phyloP scores from a whole-genome alignment of 176 grass and related monocot genomes.

The Poa annua region DNA sequence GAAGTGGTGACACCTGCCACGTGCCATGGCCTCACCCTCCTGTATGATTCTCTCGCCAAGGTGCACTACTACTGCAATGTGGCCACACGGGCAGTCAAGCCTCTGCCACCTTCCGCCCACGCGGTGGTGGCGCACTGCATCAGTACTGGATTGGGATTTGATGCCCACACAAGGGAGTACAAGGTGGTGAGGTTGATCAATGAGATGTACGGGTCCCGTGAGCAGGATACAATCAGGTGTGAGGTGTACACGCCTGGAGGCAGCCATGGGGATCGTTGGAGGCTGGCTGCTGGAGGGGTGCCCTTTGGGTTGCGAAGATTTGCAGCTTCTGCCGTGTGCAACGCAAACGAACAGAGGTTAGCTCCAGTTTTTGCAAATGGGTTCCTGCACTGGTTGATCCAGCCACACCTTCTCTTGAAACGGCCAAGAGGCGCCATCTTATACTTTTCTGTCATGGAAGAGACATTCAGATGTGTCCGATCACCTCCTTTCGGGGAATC shows the following conservation, averaged over 20 bases:
- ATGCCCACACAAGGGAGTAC: neutral
- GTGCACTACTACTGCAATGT: constrained; percentile 37
- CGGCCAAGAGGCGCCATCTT: neutral
- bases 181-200: constrained; percentile 38
- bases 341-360: neutral
- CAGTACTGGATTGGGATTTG: constrained; percentile 33
- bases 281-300: neutral
- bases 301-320: constrained; percentile 17
- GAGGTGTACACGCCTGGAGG: neutral
- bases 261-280: constrained; percentile 11
- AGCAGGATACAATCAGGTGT: neutral
- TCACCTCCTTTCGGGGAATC: neutral
- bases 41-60: neutral
- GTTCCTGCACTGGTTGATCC: constrained; percentile 35
- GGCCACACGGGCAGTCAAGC: constrained; percentile 17
- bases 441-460: constrained; percentile 30
- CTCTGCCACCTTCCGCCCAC: neutral
- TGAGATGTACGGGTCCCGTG: neutral
- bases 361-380: constrained; percentile 7
- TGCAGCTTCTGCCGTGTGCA: neutral
- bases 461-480: constrained; percentile 29
- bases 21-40: constrained; percentile 36
- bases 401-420: neutral
- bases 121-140: no score
- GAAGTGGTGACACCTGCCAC: neutral